phyloP scores from a whole-genome alignment of 2,329 filamentous ascomycete genomes.

The Colletotrichum cuscutae region DNA sequence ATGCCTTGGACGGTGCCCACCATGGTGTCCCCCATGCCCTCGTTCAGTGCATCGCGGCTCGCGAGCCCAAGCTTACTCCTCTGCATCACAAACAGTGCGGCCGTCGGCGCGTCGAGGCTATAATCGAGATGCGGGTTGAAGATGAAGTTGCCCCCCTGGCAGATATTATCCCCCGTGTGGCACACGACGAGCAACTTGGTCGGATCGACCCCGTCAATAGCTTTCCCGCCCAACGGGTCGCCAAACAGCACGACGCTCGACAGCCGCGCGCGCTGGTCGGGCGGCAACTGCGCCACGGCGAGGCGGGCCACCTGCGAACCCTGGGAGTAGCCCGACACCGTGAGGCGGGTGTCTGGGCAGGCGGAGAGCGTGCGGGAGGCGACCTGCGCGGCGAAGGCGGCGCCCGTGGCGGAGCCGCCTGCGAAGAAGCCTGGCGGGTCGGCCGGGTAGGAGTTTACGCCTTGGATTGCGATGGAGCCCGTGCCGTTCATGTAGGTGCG shows the following conservation, averaged over 20 bases:
- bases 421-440: constrained; percentile 14
- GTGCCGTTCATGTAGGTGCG: constrained; percentile 35
- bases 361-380: constrained; percentile 42
- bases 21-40: constrained; percentile 38
- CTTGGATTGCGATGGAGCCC: constrained; percentile 39
- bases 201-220: constrained; percentile 38
- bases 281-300: constrained; percentile 39
- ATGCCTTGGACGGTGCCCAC: constrained; percentile 34
- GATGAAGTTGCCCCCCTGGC: constrained; percentile 35
- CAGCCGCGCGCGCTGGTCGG: constrained; percentile 34
- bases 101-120: constrained; percentile 34
- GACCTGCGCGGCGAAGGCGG: constrained; percentile 45
- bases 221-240: constrained; percentile 38
- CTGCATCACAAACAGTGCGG: constrained; percentile 38
- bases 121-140: constrained; percentile 33
- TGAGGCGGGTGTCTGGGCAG: constrained; percentile 40
- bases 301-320: constrained; percentile 42
- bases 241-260: constrained; percentile 46
- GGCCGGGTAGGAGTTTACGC: constrained; percentile 39
- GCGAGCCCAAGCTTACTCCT: constrained; percentile 39
- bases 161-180: constrained; percentile 43
- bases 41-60: constrained; percentile 38
- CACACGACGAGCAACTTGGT: constrained; percentile 39
- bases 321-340: constrained; percentile 43
- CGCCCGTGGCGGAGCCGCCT: constrained; percentile 24